phyloP scores from a whole-genome alignment of 805 yeast species.

The Scheffersomyces amazonensis region DNA sequence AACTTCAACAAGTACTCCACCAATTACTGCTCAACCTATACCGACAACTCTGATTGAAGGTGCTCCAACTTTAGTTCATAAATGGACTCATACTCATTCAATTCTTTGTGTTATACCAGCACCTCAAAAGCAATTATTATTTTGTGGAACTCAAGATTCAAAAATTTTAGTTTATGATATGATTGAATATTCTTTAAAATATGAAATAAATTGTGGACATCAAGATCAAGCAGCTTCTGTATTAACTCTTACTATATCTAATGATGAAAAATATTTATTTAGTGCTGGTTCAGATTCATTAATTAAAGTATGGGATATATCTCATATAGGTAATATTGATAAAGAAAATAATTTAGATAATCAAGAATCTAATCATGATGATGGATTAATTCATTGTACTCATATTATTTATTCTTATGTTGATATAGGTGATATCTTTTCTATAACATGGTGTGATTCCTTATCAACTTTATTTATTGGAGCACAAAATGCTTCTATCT shows the following conservation, averaged over 20 bases:
- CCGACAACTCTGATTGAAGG: neutral
- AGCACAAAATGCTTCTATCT: constrained; percentile 85
- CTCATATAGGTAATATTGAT: constrained; percentile 12
- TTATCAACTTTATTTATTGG: constrained; percentile 73
- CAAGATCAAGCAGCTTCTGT: constrained; percentile 75
- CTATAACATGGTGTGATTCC: constrained; percentile 65
- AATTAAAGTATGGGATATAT: constrained; percentile 79
- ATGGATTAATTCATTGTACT: constrained; percentile 27
- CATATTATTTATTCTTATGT: constrained; percentile 79
- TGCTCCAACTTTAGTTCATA: constrained; percentile 50
- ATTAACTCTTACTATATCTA: constrained; percentile 58
- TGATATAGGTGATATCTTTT: constrained; percentile 93
- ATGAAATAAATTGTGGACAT: constrained; percentile 34
- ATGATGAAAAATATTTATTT: constrained; percentile 58
- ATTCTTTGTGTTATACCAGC: constrained; percentile 70
- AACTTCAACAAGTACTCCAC: constrained; percentile 1
- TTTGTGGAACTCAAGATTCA: constrained; percentile 91
- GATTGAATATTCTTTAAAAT: constrained; percentile 47
- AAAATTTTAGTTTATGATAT: constrained; percentile 70
- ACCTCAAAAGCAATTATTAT: constrained; percentile 54
- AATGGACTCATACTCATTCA: constrained; percentile 73
- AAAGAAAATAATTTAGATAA: constrained; percentile 1
- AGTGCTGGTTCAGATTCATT: constrained; percentile 90
- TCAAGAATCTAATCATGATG: neutral
- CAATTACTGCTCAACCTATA: neutral